phyloP scores from a whole-genome alignment of 1,284 basidiomycete species.

The Chalciporus piperatoides region DNA sequence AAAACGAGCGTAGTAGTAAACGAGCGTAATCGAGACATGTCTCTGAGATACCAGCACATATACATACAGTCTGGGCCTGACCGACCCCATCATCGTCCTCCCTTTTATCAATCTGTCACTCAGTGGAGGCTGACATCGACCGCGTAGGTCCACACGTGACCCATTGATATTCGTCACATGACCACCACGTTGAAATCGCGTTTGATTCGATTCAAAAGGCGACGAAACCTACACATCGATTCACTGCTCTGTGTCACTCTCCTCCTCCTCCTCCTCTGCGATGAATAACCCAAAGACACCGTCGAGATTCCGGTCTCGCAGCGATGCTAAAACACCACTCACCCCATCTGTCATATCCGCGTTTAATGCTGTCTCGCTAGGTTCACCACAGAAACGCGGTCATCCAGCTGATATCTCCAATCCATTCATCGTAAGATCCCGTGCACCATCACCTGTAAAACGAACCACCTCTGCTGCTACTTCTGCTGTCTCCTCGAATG shows the following conservation, averaged over 20 bases:
- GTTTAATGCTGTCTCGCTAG: slow-evolving; percentile 52
- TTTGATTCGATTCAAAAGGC: slow-evolving; percentile 12
- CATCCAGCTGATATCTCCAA: slow-evolving; percentile 52
- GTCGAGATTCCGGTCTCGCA: slow-evolving; percentile 58
- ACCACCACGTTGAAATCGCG: slow-evolving; percentile 10
- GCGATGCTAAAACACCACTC: slow-evolving; percentile 68
- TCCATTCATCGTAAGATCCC: slow-evolving; percentile 55
- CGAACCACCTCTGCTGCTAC: slow-evolving; percentile 48
- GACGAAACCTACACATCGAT: neutral
- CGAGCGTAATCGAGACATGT: slow-evolving; percentile 21
- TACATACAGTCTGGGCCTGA: neutral
- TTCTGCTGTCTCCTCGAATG: slow-evolving; percentile 57
- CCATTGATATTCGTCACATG: slow-evolving; percentile 16
- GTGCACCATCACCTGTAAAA: slow-evolving; percentile 63
- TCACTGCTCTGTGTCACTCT: too few species aligned
- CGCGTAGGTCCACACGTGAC: slow-evolving; percentile 22
- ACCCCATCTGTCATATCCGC: slow-evolving; percentile 61
- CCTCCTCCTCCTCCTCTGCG: neutral
- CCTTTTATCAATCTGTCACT: slow-evolving; percentile 13
- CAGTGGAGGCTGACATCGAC: slow-evolving; percentile 22
- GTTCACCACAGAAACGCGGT: slow-evolving; percentile 40
- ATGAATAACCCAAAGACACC: slow-evolving; percentile 57
- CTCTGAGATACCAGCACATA: neutral
- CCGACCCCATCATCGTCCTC: neutral
- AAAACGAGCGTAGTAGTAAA: slow-evolving; percentile 23